phyloP scores from a whole-genome alignment of 2,329 filamentous ascomycete species.

The Esteya vermicola region DNA sequence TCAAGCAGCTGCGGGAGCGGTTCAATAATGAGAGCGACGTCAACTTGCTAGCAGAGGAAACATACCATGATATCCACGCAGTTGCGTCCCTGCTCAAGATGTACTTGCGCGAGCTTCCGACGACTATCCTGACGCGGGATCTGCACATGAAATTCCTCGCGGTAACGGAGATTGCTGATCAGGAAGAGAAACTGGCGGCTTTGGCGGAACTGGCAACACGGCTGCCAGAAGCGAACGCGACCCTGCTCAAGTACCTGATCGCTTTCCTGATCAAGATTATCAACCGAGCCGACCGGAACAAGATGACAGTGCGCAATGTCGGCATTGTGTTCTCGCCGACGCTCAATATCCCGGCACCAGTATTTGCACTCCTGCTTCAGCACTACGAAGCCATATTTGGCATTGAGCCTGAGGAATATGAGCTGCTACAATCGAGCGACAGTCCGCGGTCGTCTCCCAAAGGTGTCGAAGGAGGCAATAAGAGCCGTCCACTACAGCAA shows the following conservation, averaged over 20 bases:
- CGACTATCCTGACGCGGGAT: slow-evolving; percentile 80
- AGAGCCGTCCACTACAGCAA: too few relatives aligned
- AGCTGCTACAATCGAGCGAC: too few relatives aligned
- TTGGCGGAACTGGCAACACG: slow-evolving; percentile 67
- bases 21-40: slow-evolving; percentile 92
- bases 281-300: slow-evolving; percentile 79
- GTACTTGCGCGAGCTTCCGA: slow-evolving; percentile 83
- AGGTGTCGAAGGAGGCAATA: too few relatives aligned
- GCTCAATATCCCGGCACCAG: slow-evolving; percentile 85
- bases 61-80: slow-evolving; percentile 90
- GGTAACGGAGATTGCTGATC: slow-evolving; percentile 65
- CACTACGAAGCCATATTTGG: slow-evolving; percentile 83
- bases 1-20: slow-evolving; percentile 78
- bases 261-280: slow-evolving; percentile 86
- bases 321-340: slow-evolving; percentile 97
- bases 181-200: slow-evolving; percentile 59
- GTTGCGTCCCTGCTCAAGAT: slow-evolving; percentile 88
- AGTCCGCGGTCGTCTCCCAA: too few relatives aligned
- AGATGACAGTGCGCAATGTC: slow-evolving; percentile 96
- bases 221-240: slow-evolving; percentile 67
- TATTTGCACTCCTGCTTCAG: slow-evolving; percentile 87
- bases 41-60: slow-evolving; percentile 66
- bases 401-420: slow-evolving; percentile 49
- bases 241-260: slow-evolving; percentile 71
- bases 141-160: slow-evolving; percentile 79